Evolutionary conservation across 306 rosid genomes (phyloP).

Genomic region (Betula pendula): DNA sequence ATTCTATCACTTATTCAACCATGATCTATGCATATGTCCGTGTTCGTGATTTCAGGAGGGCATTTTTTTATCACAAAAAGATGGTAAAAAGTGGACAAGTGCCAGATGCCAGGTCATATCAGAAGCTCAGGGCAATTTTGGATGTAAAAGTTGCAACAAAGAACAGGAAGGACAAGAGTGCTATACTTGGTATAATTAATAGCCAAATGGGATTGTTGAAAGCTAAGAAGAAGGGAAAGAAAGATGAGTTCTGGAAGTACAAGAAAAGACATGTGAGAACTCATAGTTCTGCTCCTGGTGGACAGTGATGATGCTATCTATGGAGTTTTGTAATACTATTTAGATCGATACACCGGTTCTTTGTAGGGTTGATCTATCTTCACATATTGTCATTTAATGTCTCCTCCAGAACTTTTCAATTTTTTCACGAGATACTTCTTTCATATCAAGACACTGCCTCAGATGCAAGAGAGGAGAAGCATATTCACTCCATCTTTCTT

Average conservation of each 20-base stretch:
- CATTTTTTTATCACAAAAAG: conserved; percentile 73
- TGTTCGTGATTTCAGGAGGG: conserved; percentile 66
- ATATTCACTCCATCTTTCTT: neutral
- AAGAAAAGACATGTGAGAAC: conserved; percentile 47
- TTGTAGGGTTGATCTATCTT: neutral
- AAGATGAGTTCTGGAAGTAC: conserved; percentile 91
- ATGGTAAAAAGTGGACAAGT: conserved; percentile 72
- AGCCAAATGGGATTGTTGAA: conserved; percentile 57
- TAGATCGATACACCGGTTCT: neutral
- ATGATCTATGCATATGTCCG: conserved; percentile 78
- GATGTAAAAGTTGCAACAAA: conserved; percentile 58
- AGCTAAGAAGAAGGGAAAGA: conserved; percentile 56
- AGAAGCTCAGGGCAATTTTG: conserved; percentile 67
- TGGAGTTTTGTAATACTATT: neutral
- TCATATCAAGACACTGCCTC: neutral
- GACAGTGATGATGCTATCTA: conserved; percentile 2
- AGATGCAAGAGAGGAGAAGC: neutral
- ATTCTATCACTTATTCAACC: conserved; percentile 78
- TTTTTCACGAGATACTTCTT: neutral
- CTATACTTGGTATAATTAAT: conserved; percentile 56
- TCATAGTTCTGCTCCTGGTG: conserved; percentile 5
- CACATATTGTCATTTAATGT: neutral
- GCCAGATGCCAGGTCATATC: conserved; percentile 62
- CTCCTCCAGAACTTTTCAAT: neutral
- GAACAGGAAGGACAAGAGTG: conserved; percentile 69